Conservation (phyloP, 331 rosid genomes). For the Malus hybrid region DNA sequence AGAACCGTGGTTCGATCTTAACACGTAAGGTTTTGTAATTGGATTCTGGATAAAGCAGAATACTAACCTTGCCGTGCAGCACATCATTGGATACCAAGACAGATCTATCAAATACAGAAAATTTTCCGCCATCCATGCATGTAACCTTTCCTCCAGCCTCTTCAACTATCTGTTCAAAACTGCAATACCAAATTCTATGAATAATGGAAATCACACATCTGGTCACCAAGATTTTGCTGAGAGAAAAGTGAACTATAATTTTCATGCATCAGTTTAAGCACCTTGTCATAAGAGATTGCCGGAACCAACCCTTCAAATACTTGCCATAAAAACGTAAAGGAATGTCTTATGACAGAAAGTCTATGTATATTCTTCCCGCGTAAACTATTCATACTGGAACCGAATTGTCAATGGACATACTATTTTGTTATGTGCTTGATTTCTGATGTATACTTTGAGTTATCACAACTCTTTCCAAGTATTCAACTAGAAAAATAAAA, state of each 20-base stretch:
- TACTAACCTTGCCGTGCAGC: conserved; percentile 66
- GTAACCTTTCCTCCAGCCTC: conserved; percentile 87
- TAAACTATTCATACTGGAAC: background rate
- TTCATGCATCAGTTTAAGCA: background rate
- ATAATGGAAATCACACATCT: background rate
- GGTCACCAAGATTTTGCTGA: background rate
- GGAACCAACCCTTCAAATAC: background rate
- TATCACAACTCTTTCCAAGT: background rate
- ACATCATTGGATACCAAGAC: conserved; percentile 77
- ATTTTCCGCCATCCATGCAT: conserved; percentile 86
- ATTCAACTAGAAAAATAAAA: background rate
- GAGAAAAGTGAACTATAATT: background rate
- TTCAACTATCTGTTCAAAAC: conserved; percentile 61
- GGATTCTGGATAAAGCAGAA: background rate
- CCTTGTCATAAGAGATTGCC: background rate
- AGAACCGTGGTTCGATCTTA: background rate
- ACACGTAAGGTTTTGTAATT: background rate
- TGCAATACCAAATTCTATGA: background rate
- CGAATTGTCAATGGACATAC: background rate
- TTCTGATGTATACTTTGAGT: background rate
- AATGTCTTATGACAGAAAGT: background rate
- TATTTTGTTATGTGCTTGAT: background rate
- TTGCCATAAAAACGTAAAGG: background rate
- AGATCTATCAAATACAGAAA: conserved; percentile 89
- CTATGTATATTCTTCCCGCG: background rate